These are phyloP conservation scores for Lippia alba DNA, from an alignment of 305 asterid genomes.

Conservation along the genomic window DNA sequence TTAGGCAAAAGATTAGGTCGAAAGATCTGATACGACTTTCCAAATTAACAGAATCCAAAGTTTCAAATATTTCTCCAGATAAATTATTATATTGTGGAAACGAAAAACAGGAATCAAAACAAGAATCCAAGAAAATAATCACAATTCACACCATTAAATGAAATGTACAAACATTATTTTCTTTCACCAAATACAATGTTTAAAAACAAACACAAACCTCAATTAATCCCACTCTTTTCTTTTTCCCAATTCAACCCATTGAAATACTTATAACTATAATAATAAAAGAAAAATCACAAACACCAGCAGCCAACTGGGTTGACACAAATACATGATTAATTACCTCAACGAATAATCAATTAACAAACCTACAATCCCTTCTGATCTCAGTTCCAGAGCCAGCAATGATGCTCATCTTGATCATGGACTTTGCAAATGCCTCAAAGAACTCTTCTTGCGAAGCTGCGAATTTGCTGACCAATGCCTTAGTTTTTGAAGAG, in stretches of 20 bases:
- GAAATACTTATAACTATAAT: background rate
- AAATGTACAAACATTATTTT: constrained; percentile 15
- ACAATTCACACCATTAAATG: constrained; percentile 15
- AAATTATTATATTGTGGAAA: background rate
- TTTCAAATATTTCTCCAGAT: too few species aligned
- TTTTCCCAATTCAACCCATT: background rate
- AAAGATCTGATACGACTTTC: too few species aligned
- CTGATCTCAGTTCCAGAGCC: constrained; percentile 54
- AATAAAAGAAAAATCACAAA: background rate
- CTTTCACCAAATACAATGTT: background rate
- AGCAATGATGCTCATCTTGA: constrained; percentile 53
- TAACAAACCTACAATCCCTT: constrained; percentile 42
- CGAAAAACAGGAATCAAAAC: background rate
- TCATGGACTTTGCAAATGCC: constrained; percentile 54
- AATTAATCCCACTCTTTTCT: background rate
- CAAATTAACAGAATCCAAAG: too few species aligned
- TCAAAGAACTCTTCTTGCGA: constrained; percentile 45
- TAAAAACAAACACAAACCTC: constrained; percentile 1
- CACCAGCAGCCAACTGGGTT: background rate
- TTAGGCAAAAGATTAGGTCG: too few species aligned
- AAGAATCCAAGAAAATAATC: background rate
- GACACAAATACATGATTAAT: constrained; percentile 1
- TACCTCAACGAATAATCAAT: constrained; percentile 2
- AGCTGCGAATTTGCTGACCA: constrained; percentile 47
- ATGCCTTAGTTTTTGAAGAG: constrained; percentile 40